These are phyloP conservation scores for Sclerotiophoma versabilis DNA, from an alignment of 2,329 filamentous ascomycete genomes.

Conservation along the genomic window DNA sequence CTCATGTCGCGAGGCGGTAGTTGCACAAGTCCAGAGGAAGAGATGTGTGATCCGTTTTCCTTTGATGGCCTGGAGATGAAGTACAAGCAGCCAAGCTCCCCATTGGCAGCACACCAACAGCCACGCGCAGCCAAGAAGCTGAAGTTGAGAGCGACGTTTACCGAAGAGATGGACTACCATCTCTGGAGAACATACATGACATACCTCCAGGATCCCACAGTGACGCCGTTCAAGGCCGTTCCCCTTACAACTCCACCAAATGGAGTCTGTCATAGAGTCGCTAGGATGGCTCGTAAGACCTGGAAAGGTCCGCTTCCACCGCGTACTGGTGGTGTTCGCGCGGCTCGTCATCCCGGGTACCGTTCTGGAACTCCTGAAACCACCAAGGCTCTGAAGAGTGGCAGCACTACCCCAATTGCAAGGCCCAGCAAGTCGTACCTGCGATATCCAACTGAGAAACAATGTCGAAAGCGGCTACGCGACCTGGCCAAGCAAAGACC, in stretches of 20 bases:
- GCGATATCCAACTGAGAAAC: constrained; percentile 65
- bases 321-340: constrained; percentile 29
- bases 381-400: constrained; percentile 52
- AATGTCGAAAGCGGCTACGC: constrained; percentile 65
- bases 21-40: constrained; percentile 67
- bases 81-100: constrained; percentile 39
- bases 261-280: constrained; percentile 69
- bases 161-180: constrained; percentile 69
- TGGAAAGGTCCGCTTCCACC: constrained; percentile 60
- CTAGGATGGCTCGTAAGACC: constrained; percentile 66
- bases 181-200: constrained; percentile 71
- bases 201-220: constrained; percentile 70
- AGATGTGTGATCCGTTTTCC: constrained; percentile 64
- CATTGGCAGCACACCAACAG: constrained; percentile 38
- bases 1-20: constrained; percentile 65
- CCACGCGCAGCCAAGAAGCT: constrained; percentile 49
- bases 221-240: constrained; percentile 72
- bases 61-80: constrained; percentile 49
- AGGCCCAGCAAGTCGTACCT: constrained; percentile 47
- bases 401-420: constrained; percentile 57
- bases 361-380: constrained; percentile 54
- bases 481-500: constrained; percentile 68
- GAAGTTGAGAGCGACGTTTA: constrained; percentile 60
- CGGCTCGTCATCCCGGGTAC: constrained; percentile 23
- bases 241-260: constrained; percentile 69